Evolutionary conservation across 305 asterid genomes (phyloP), one percentile per base, ranked within the genome.

Genomic region (Fraxinus greggii): DNA sequence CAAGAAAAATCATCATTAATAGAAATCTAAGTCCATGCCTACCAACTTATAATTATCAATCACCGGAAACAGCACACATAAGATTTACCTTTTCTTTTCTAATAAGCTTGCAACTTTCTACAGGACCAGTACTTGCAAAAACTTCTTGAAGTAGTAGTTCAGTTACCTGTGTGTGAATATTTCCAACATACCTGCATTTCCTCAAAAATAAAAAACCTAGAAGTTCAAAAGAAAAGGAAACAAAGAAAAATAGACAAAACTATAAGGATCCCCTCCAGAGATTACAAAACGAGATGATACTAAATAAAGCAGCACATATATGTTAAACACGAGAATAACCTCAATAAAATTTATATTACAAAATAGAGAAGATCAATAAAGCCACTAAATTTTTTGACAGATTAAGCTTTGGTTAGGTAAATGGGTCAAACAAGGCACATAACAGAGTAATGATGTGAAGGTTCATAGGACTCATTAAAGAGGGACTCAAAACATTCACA

Each of bases 31-130:
- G 78, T 77, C 77, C 54, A 36, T 40, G 48, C 23, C 77, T 48
- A 78, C 23, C 72, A 63, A 63, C 24, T 8, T 12, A 83, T 5
- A 79, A 67, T 45, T 33, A 78, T 26, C 79, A 80, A 21, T 59
- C 69, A 59, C 29, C 29, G 0, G 67, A 78, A 79, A 72, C 15
- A 75, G 56, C 19, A 76, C 54, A 67, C 72, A 40, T 28, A 40
- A 85, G 73, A 80, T 77, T 33, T 61, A 95, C 98, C 94, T 95
- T 95, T 51, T 95, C 98, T 86, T 95, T 95, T 76, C 97, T 88
- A 81, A 95, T 91, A 77, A 95, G 96, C 90, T 95, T 95, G 89
- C 98, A 95, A 76, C 97, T 86, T 88, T 95, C 98, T 80, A 95
- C 92, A n/a, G 89, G 94, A 78, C 98, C 97, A 75, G 95, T 87